phyloP scores from a whole-genome alignment of 176 grass and related monocot species.

The Aegilops tauschii region DNA sequence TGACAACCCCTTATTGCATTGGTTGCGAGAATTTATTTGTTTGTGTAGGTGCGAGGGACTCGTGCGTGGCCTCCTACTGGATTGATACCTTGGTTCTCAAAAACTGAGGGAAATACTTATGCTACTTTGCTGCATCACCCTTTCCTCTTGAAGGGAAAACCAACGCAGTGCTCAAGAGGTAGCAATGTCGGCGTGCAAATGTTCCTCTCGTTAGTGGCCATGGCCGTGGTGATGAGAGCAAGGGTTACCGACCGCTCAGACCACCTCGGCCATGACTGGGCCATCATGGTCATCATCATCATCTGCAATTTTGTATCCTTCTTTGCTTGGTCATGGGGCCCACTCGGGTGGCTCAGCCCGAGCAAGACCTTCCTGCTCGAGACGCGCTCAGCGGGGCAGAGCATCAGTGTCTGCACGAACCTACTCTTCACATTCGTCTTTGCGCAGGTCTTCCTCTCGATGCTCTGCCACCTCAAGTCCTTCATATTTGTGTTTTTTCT shows the following conservation, averaged over 20 bases:
- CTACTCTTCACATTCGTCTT: slow-evolving; percentile 37
- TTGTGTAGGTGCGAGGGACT: no score
- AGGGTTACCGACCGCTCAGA: slow-evolving; percentile 63
- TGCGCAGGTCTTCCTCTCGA: slow-evolving; percentile 34
- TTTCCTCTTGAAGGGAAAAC: no score
- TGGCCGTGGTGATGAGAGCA: slow-evolving; percentile 53
- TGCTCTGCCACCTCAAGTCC: slow-evolving; percentile 38
- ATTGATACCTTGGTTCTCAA: no score
- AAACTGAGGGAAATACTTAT: no score
- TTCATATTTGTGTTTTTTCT: slow-evolving; percentile 33
- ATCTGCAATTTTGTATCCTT: slow-evolving; percentile 74
- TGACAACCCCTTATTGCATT: no score
- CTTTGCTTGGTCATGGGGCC: slow-evolving; percentile 91
- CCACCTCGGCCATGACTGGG: slow-evolving; percentile 42
- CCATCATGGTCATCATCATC: slow-evolving; percentile 58
- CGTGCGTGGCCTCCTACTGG: no score
- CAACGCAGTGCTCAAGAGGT: no score
- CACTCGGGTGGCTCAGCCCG: slow-evolving; percentile 85
- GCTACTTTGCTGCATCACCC: no score
- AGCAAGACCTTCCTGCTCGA: slow-evolving; percentile 59
- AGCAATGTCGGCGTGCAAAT: slow-evolving; percentile 57
- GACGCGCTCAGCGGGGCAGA: slow-evolving; percentile 39
- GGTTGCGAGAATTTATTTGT: no score
- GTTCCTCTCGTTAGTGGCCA: slow-evolving; percentile 64
- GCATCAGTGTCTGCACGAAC: slow-evolving; percentile 26